These are phyloP conservation scores for Inga leiocalycina DNA, from an alignment of 306 rosid species.

Conservation along the genomic window DNA sequence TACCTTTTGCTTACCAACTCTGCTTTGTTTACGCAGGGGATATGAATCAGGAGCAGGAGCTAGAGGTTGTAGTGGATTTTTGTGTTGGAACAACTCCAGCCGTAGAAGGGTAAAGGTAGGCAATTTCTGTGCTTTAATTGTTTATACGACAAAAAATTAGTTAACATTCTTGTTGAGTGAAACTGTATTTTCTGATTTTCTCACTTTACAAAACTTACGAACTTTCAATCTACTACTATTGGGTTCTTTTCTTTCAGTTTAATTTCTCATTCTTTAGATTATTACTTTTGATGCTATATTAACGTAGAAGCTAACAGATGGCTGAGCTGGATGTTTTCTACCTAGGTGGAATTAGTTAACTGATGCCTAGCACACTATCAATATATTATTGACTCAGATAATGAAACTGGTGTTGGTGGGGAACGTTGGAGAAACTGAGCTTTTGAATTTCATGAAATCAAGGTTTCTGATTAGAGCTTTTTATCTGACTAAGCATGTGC, in stretches of 20 bases:
- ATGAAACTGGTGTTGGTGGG: not conserved
- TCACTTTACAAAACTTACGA: not conserved
- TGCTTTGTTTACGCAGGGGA: constrained; percentile 59
- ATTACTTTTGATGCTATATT: not conserved
- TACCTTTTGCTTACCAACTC: constrained; percentile 8
- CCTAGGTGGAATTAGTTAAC: not conserved
- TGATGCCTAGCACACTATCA: not conserved
- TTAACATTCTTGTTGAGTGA: not conserved
- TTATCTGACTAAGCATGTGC: not conserved
- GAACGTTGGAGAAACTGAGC: not conserved
- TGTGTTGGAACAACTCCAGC: constrained; percentile 77
- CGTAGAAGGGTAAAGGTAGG: constrained; percentile 72
- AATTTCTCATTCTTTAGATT: not conserved
- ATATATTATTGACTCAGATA: too few relatives aligned
- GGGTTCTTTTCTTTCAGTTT: not conserved
- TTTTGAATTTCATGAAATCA: not conserved
- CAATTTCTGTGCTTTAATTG: constrained; percentile 14
- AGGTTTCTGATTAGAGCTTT: not conserved
- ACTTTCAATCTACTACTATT: not conserved
- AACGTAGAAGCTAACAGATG: not conserved
- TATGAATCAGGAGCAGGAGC: constrained; percentile 76
- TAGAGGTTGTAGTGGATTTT: constrained; percentile 76
- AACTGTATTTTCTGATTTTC: not conserved
- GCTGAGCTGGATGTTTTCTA: not conserved
- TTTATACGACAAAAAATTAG: not conserved